phyloP scores from a whole-genome alignment of 2,329 filamentous ascomycete species.

The Cercospora sp. region DNA sequence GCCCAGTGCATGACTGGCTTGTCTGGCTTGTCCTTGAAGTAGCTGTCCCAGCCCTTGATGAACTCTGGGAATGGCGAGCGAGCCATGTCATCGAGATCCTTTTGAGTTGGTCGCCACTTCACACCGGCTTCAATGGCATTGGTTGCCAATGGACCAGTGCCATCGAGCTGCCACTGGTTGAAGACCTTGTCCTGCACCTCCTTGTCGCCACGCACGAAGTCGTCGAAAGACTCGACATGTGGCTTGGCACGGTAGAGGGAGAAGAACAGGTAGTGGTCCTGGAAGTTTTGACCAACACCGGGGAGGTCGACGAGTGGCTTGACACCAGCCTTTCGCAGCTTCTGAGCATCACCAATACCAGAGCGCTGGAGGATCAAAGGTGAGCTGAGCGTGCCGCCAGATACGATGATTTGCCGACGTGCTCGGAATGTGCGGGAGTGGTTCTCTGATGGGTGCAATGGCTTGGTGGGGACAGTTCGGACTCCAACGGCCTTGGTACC shows the following conservation, averaged over 20 bases:
- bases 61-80: conserved; percentile 75
- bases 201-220: conserved; percentile 73
- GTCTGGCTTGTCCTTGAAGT: conserved; percentile 81
- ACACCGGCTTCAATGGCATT: conserved; percentile 80
- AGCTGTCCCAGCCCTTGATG: conserved; percentile 72
- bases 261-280: conserved; percentile 74
- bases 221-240: conserved; percentile 74
- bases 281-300: conserved; percentile 74
- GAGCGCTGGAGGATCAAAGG: conserved; percentile 74
- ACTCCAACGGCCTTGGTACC: conserved; percentile 71
- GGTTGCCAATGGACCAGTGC: conserved; percentile 73
- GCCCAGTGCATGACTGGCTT: conserved; percentile 87
- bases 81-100: conserved; percentile 68
- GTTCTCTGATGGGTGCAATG: conserved; percentile 56
- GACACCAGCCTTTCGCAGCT: conserved; percentile 67
- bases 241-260: conserved; percentile 71
- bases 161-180: conserved; percentile 76
- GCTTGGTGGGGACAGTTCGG: conserved; percentile 69
- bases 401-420: conserved; percentile 72
- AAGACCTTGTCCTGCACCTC: conserved; percentile 72
- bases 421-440: conserved; percentile 63
- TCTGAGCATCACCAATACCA: conserved; percentile 69
- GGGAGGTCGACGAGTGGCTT: conserved; percentile 70
- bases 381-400: conserved; percentile 70
- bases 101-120: conserved; percentile 69